Evolutionary conservation across 495 filamentous ascomycete species (phyloP), one percentile per base, ranked within the genome.

Genomic region (Penicillium dipodomyicola): DNA sequence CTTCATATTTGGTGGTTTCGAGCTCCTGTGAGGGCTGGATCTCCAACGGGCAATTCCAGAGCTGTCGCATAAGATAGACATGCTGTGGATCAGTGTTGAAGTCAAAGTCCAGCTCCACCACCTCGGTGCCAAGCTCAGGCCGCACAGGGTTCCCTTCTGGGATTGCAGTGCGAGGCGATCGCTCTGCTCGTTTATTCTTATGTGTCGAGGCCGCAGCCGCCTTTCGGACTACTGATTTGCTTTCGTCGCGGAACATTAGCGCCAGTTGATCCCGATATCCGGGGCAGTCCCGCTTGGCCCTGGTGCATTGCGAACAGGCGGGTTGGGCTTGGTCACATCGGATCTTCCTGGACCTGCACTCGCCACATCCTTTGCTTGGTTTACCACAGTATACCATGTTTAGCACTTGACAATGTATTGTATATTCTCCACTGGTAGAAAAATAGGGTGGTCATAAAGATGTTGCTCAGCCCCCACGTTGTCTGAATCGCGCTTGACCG

Each of bases 351-450:
- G 80, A 81, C 67, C 86, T 77, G 64, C 87, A 90, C 74, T 86
- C 84, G 68, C 86, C 85, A 65, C 87, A 90, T 50, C 85, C 87
- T 76, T 82, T 79, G 56, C 85, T 88, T 49, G 87, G 87, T 67
- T 87, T 87, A 27, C 87, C 87, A 62, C 83, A 84, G 65, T 89
- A 90, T 2, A 90, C 87, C 87, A 90, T 90, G 23, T 20, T 32
- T 10, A 22, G 27, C 15, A 25, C 17, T 48, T 48, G 27, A 20
- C 4, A 25, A 33, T n/a, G 27, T 32, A 17, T n/a, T 23, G 17
- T 27, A 39, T n/a, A 39, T 17, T 8, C 6, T 23, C 20, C 27
- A 22, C 30, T 12, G 22, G 53, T 49, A 23, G 7, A 19, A 17
- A 17, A 17, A n/a, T n/a, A 4, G 17, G 35, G 2, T 8, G 3